Percentiles rank a stretch among this genome's conserved stretches.
phyloP scores from a whole-genome alignment of 176 grass and related monocot species.

The Oryza glumipatula region DNA sequence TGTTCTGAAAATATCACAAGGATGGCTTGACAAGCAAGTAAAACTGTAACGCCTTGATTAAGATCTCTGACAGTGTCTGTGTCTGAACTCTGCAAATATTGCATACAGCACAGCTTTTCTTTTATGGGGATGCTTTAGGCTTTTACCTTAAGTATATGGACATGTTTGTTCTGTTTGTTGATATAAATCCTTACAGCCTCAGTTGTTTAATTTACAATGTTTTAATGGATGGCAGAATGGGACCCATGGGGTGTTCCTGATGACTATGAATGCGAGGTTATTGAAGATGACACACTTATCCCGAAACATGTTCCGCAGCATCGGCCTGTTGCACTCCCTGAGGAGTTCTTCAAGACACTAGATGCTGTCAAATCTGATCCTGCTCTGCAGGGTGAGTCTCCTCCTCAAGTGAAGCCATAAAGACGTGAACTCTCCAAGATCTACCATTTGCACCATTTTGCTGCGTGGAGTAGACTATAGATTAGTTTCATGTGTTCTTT shows the following conservation, averaged over 20 bases:
- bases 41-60: neutral
- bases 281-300: slow-evolving; percentile 88
- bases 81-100: slow-evolving; percentile 1
- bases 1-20: neutral
- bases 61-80: neutral
- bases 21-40: neutral
- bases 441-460: slow-evolving; percentile 35
- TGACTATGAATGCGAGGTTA: slow-evolving; percentile 88
- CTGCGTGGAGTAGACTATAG: slow-evolving; percentile 21
- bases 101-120: neutral
- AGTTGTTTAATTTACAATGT: slow-evolving; percentile 20
- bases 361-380: slow-evolving; percentile 64
- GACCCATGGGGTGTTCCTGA: slow-evolving; percentile 98
- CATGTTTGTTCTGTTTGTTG: neutral
- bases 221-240: slow-evolving; percentile 72
- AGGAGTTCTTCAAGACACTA: slow-evolving; percentile 88
- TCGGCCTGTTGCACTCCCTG: slow-evolving; percentile 67
- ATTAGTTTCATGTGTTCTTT: slow-evolving; percentile 42
- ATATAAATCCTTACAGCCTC: neutral
- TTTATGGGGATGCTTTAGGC: neutral
- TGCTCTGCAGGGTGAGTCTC: slow-evolving; percentile 55
- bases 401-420: slow-evolving; percentile 73
- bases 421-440: slow-evolving; percentile 16
- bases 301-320: slow-evolving; percentile 96
- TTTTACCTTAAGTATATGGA: neutral